A percentile compares a stretch with the other conserved stretches of the same genome.
Evolutionary conservation across 2,329 filamentous ascomycete species (phyloP).

Genomic region (Trichoderma hamatum): DNA sequence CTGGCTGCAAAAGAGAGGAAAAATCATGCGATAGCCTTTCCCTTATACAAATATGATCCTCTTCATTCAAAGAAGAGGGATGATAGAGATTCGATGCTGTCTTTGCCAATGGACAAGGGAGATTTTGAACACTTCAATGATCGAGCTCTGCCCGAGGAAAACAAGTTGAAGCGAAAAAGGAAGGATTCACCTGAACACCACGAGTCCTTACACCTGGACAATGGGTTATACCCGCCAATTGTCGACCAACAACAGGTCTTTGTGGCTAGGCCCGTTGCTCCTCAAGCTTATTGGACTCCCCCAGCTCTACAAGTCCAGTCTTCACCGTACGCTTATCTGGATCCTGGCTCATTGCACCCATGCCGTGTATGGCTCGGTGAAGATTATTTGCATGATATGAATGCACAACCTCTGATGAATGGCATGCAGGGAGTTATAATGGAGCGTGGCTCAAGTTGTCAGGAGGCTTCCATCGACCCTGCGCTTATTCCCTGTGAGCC

Average conservation of each 20-base stretch:
- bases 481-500: slow-evolving; percentile 14
- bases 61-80: slow-evolving; percentile 60
- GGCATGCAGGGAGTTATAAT: not conserved
- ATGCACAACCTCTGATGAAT: not conserved
- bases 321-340: not conserved
- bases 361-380: not conserved
- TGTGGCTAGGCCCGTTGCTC: not conserved
- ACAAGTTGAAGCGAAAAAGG: not conserved
- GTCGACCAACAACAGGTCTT: not conserved
- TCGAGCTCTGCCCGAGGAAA: not conserved
- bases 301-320: not conserved
- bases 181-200: not conserved
- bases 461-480: slow-evolving; percentile 27
- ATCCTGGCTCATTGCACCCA: not conserved
- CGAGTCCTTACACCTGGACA: not conserved
- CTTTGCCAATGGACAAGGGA: slow-evolving; percentile 38
- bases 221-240: not conserved
- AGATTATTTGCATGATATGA: not conserved
- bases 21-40: slow-evolving; percentile 84
- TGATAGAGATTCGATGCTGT: not conserved
- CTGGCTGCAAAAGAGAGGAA: slow-evolving; percentile 79
- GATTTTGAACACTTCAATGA: slow-evolving; percentile 46
- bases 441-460: not conserved
- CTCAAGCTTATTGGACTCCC: not conserved
- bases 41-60: slow-evolving; percentile 92